phyloP scores from a whole-genome alignment of 148 eudicot genomes.

The Amaranthus cruentus region DNA sequence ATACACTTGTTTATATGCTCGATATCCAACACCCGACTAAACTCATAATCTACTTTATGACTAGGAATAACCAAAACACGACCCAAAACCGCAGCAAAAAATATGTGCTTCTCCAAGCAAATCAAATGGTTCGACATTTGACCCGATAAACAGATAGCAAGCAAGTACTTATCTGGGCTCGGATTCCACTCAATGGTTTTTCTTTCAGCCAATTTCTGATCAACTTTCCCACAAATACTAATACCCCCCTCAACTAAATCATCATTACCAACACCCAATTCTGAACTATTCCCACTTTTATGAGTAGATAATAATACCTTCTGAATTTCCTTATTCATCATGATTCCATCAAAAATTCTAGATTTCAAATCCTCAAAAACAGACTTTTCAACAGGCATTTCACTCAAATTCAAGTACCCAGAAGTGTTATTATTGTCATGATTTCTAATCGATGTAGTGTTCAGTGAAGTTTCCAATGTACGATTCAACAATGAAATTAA shows the following conservation, averaged over 20 bases:
- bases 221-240: conserved; percentile 53
- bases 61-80: conserved; percentile 84
- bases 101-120: conserved; percentile 97
- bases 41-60: conserved; percentile 78
- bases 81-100: conserved; percentile 80
- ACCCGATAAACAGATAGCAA: conserved; percentile 81
- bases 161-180: conserved; percentile 53
- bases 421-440: conserved; percentile 9
- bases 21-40: conserved; percentile 59
- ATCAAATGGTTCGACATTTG: conserved; percentile 97
- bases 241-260: conserved; percentile 32
- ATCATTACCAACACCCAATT: conserved; percentile 34
- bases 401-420: conserved; percentile 35
- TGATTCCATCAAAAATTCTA: conserved; percentile 44
- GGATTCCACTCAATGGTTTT: conserved; percentile 90
- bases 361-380: conserved; percentile 46
- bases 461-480: conserved; percentile 27
- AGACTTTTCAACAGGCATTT: conserved; percentile 24
- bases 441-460: conserved; percentile 13
- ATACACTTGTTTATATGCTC: conserved; percentile 84
- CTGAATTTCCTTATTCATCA: conserved; percentile 68
- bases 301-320: conserved; percentile 64
- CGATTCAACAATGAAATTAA: conserved; percentile 51
- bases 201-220: conserved; percentile 46
- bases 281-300: conserved; percentile 33